phyloP scores from a whole-genome alignment of 2,329 filamentous ascomycete species.

The Epicoccum nigrum region DNA sequence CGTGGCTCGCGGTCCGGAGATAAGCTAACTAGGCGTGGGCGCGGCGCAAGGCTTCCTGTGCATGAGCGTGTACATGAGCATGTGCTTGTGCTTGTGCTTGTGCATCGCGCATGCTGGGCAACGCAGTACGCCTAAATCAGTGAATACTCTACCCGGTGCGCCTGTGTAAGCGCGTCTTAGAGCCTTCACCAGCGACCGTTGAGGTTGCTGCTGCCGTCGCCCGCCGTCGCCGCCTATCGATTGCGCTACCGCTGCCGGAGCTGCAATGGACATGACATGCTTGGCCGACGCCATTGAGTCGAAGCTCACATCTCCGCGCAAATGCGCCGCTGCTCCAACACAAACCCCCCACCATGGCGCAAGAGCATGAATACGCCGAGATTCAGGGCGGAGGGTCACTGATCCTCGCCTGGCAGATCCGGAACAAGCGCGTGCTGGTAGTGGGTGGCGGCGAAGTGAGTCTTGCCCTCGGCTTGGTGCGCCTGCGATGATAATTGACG shows the following conservation, averaged over 20 bases:
- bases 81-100: background rate
- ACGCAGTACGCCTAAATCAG: constrained; percentile 5
- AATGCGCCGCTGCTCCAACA: constrained; percentile 22
- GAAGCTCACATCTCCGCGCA: constrained; percentile 34
- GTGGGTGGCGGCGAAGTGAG: constrained; percentile 92
- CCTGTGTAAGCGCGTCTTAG: background rate
- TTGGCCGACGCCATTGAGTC: constrained; percentile 19
- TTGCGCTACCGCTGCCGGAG: constrained; percentile 5
- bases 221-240: constrained; percentile 1
- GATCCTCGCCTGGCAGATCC: constrained; percentile 95
- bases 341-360: constrained; percentile 50
- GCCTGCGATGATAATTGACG: constrained; percentile 29
- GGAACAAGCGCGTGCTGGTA: constrained; percentile 86
- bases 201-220: background rate
- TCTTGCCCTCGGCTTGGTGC: constrained; percentile 16
- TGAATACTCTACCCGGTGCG: no score
- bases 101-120: constrained; percentile 13
- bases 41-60: constrained; percentile 25
- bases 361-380: constrained; percentile 66
- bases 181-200: background rate
- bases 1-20: constrained; percentile 20
- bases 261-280: constrained; percentile 1
- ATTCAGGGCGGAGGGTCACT: constrained; percentile 91
- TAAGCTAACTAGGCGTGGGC: constrained; percentile 27
- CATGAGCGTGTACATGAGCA: constrained; percentile 2